Evolutionary conservation across 495 filamentous ascomycete genomes (phyloP).

Genomic region (Entonaema liquescens): DNA sequence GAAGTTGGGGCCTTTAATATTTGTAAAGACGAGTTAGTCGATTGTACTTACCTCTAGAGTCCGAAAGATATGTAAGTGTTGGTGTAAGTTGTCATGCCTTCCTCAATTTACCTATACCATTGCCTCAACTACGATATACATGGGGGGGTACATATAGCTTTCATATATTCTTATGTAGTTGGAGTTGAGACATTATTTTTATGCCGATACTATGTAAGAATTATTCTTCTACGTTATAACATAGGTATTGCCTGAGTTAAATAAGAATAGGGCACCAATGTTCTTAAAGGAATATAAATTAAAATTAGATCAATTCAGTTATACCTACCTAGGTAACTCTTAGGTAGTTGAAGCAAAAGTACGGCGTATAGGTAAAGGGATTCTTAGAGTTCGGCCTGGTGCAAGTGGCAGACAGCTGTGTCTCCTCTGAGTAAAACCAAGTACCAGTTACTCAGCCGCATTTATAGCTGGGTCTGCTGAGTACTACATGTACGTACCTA

Average conservation of each 20-base stretch:
- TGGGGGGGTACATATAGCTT: too few species aligned
- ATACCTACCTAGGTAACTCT: too few species aligned
- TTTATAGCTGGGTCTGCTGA: background rate
- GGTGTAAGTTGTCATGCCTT: background rate
- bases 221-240: background rate
- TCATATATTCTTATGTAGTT: background rate
- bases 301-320: background rate
- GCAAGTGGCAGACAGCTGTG: background rate
- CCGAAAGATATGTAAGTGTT: background rate
- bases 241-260: background rate
- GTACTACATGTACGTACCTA: background rate
- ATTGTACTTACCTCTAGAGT: background rate
- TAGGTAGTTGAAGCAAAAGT: too few species aligned
- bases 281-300: background rate
- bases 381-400: background rate
- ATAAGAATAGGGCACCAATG: background rate
- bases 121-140: background rate
- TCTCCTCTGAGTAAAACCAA: background rate
- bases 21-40: background rate
- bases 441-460: background rate
- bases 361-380: too few species aligned
- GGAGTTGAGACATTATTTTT: background rate
- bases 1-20: conserved; percentile 21
- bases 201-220: background rate
- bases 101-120: background rate